Base-by-base conservation (phyloP, 805 yeast genomes). In the Barnettozyma sp. region DNA sequence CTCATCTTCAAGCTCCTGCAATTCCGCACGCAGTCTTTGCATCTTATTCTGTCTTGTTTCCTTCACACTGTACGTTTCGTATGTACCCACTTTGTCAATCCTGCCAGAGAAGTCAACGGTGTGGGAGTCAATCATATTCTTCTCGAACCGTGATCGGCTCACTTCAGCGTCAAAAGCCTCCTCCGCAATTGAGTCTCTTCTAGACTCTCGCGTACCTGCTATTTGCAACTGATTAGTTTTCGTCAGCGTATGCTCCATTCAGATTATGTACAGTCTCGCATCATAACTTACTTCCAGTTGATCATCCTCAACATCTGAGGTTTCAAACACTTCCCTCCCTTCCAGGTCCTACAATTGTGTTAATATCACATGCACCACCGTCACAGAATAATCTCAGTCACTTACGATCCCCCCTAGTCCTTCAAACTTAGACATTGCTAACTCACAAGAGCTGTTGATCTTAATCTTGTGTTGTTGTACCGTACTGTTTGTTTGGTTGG, bases 321-420 rank as follows among this genome's bases (percentile, higher is more conserved):
- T 66, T 47, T 70, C 74, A 40, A 57, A 69, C 3, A 70, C 60
- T 22, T 62, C 70, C 37, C 48, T 56, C 1, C 60, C 42, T 4
- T 44, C 52, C 18, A 35, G 22, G 31, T 55, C 62, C 54, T 51
- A 14, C 10, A 12, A 16, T 15, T n/a, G n/a, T n/a, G n/a, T n/a
- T n/a, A n/a, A n/a, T n/a, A n/a, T n/a, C n/a, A n/a, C n/a, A n/a
- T n/a, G n/a, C n/a, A n/a, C n/a, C n/a, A n/a, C n/a, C n/a, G n/a
- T n/a, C 10, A 11, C 14, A 25, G 7, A 14, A 14, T 5, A n/a
- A 21, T 4, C 18, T 4, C 4, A 5, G 6, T 8, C 14, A 39
- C 48, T 20, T 22, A 46, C 51, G 19, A 48, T 45, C 9, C 47
- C 52, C 19, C 44, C 50, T 15, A 44, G 14, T 7, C 35, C 50